Evolutionary conservation across 2,329 filamentous ascomycete genomes (phyloP), one percentile per base, ranked within the genome.

Genomic region (Pseudogymnoascus sp.): DNA sequence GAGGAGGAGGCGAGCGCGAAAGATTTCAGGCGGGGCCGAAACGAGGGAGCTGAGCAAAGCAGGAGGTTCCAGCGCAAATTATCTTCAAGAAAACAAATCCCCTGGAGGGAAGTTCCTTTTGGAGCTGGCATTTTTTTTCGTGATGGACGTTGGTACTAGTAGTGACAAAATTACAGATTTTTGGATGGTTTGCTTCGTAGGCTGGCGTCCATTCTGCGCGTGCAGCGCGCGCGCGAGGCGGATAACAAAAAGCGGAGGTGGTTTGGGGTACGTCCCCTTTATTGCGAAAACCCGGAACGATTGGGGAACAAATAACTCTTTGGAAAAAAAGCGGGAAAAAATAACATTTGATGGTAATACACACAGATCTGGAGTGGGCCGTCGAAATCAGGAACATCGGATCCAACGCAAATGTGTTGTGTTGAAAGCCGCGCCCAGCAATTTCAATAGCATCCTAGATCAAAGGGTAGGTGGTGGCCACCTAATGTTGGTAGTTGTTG

Each of bases 401-500:
- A 31, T 53, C 43, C 24, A 53, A 31, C 43, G 24, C 24, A 53
- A 53, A 53, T 53, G 43, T 53, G 43, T 53, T 53, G 43, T 14
- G 43, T 31, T 28, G 43, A 14, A 53, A 28, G 35, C 19, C 40
- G 46, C 16, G 28, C 24, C 43, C 14, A 10, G 28, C 6, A 16
- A 2, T 11, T 53, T 62, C 46, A 50, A 24, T 59, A 16, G 24
- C 37, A 16, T 60, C 37, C 56, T 60, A 60, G 31, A 60, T 60
- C 56, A 22, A 60, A 60, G 19, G 26, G 26, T 16, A 60, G 60
- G 40, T 53, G 26, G 31, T 61, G 61, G n/a, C 24, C 61, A 70
- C 56, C 72, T 72, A 73, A 65, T 73, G 69, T 70, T 70, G 69
- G 65, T 80, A 81, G 71, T 79, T 80, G 68, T 74, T 75, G 67